Conservation (phyloP, 2,329 filamentous ascomycete genomes). For the Pseudogymnoascus pannorum region DNA sequence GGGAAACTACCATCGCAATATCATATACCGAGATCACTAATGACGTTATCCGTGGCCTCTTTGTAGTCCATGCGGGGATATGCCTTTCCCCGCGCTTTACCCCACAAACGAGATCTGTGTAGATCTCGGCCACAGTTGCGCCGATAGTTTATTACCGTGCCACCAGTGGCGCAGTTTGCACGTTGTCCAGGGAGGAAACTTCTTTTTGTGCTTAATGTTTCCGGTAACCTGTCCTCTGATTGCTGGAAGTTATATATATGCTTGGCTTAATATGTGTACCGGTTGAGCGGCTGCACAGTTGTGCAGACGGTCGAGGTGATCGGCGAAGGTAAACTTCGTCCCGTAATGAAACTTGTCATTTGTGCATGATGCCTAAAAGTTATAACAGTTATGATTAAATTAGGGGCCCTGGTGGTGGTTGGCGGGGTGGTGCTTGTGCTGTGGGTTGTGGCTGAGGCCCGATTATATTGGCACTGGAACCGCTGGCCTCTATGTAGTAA, state of each 20-base stretch:
- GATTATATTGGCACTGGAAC: too few relatives aligned
- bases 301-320: background rate
- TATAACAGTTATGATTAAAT: background rate
- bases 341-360: background rate
- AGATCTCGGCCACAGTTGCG: background rate
- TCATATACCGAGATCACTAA: background rate
- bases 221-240: background rate
- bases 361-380: background rate
- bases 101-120: background rate
- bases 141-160: background rate
- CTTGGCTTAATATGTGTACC: background rate
- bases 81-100: background rate
- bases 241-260: slow-evolving; percentile 2
- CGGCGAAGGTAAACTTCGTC: background rate
- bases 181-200: background rate
- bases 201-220: background rate
- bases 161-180: background rate
- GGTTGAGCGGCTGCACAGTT: background rate
- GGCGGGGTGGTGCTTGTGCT: too few relatives aligned
- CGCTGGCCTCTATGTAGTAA: too few relatives aligned
- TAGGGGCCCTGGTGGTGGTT: too few relatives aligned
- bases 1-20: background rate
- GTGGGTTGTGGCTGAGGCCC: too few relatives aligned
- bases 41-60: background rate
- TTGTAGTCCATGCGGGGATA: background rate